Percentiles rank a stretch among this genome's conserved stretches.
These are phyloP conservation scores for Helianthus tuberosus DNA, from an alignment of 129 eudicot species.

Conservation along the genomic window DNA sequence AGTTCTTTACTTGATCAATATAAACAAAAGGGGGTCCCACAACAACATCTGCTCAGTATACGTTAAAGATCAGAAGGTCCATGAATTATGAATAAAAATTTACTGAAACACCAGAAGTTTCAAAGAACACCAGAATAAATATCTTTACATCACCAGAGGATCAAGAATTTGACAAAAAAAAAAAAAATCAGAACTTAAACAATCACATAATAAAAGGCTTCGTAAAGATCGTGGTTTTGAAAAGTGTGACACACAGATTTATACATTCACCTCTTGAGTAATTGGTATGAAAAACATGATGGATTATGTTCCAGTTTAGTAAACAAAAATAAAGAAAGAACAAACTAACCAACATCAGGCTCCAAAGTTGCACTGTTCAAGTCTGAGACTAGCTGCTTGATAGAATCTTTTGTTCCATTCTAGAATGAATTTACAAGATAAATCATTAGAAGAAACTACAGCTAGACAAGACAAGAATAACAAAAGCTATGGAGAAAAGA, in stretches of 20 bases:
- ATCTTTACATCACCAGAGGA: not conserved
- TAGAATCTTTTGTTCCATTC: conserved; percentile 97
- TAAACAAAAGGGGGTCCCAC: conserved; percentile 94
- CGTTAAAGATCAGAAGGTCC: conserved; percentile 9
- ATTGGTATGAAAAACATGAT: conserved; percentile 9
- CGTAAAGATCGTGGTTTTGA: not conserved
- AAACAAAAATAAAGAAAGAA: conserved; percentile 17
- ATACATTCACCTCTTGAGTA: not conserved
- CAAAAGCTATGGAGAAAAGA: conserved; percentile 21
- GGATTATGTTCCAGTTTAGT: conserved; percentile 11
- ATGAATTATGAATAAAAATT: conserved; percentile 14
- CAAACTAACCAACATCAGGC: conserved; percentile 91
- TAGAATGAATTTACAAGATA: conserved; percentile 32
- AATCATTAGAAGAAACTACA: conserved; percentile 22
- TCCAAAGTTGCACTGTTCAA: conserved; percentile 91
- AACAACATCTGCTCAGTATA: conserved; percentile 68
- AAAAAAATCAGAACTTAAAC: not conserved
- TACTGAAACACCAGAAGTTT: not conserved
- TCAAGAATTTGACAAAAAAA: not conserved
- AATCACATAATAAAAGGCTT: not conserved
- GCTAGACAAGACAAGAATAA: not conserved
- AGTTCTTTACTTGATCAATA: conserved; percentile 93
- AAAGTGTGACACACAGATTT: no score
- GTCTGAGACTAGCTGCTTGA: conserved; percentile 90
- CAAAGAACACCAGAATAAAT: not conserved